phyloP scores from a whole-genome alignment of 2,329 filamentous ascomycete genomes.

The Pyrenophora graminea region DNA sequence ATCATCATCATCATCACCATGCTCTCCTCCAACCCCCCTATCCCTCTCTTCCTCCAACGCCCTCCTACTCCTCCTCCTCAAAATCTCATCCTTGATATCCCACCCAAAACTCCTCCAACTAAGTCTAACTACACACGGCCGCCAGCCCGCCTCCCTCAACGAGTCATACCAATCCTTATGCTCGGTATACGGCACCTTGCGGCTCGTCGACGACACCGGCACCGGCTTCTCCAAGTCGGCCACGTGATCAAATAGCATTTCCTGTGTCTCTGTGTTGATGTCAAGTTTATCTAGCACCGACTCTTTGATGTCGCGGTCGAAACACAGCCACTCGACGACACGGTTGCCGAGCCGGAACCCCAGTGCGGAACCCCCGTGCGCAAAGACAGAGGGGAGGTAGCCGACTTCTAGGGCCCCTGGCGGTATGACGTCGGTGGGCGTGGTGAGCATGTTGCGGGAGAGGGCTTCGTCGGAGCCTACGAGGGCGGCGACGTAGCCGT shows the following conservation, averaged over 20 bases:
- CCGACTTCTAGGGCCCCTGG: constrained; percentile 21
- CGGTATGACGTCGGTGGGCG: constrained; percentile 25
- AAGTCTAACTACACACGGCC: constrained; percentile 34
- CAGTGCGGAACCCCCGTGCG: constrained; percentile 24
- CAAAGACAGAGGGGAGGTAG: constrained; percentile 23
- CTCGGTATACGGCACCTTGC: constrained; percentile 18
- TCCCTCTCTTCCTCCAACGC: not conserved
- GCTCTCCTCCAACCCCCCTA: not conserved
- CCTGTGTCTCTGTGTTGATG: not conserved
- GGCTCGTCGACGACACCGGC: not conserved
- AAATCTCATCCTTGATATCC: constrained; percentile 3
- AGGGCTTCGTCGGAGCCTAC: constrained; percentile 14
- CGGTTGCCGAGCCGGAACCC: constrained; percentile 19
- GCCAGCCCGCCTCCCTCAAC: constrained; percentile 28
- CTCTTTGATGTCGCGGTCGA: constrained; percentile 10
- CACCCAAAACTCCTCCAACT: constrained; percentile 15
- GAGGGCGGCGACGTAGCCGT: constrained; percentile 19
- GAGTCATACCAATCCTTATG: constrained; percentile 25
- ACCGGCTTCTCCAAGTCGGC: constrained; percentile 11
- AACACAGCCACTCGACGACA: constrained; percentile 30
- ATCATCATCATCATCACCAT: not conserved
- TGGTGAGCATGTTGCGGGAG: not conserved
- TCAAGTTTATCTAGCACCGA: constrained; percentile 8
- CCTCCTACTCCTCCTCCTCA: not conserved
- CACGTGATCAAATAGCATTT: constrained; percentile 28